Evolutionary conservation across 2,329 filamentous ascomycete species (phyloP), one percentile per base, ranked within the genome.

Genomic region (Ceratocystiopsis minuta): DNA sequence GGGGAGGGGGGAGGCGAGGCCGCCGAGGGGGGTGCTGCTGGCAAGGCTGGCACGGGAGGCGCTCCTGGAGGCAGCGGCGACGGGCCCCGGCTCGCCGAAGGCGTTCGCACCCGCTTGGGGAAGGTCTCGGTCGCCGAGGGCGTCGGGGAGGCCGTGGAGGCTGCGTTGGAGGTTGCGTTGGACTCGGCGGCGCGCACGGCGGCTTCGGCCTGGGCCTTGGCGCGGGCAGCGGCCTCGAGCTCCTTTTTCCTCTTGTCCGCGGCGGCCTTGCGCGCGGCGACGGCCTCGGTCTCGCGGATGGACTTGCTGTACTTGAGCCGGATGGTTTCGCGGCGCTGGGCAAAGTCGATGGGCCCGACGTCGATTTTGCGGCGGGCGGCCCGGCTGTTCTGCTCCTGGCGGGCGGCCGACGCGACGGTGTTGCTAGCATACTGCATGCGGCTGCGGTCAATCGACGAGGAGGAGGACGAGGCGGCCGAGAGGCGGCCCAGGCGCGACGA

Each of bases 231-330:
- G 45, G 60, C 60, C 50, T 70, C 64, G 53, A 67, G 57, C 48
- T 70, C 67, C 53, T 64, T 63, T 51, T 59, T 68, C 47, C 65
- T 62, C 49, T 65, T 69, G 46, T 74, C 68, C 17, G 67, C 68
- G 32, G 69, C 69, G 40, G 62, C 61, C 54, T 67, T 61, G 53
- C 67, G 65, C 40, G 65, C 67, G 44, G 69, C 67, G n/a, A 64
- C 59, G 45, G 70, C 76, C 53, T 82, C 77, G 51, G 65, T 80
- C 53, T 84, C 80, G 48, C 79, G 72, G 38, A 90, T 76, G n/a
- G 80, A 84, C 55, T 81, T 83, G 51, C 76, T 87, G 57, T 92
- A 88, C 14, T 84, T 85, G 43, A 85, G 74, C 51, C 87, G 80
- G 52, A 93, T 92, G 46, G 78, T 76, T 54, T 85, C 79, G 51